Base-by-base conservation (phyloP, 306 rosid species). In the Lathyrus oleraceus region DNA sequence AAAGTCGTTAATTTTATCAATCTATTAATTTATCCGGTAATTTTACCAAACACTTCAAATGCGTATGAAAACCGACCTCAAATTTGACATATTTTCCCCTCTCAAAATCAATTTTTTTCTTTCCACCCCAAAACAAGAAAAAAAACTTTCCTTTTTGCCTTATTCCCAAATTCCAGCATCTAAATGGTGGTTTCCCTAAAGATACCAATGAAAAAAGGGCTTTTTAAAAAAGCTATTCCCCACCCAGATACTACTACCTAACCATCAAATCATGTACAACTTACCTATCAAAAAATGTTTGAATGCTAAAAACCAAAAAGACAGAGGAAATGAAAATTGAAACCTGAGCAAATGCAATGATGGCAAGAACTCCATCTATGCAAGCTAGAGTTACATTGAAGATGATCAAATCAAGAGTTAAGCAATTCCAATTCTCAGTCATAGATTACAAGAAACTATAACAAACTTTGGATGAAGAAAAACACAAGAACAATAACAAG, bases 331-430 rank as follows among this genome's bases (percentile, higher is more conserved):
- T 4, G 62, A 15, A 72, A 58, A 79, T 64, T 20, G 12, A 56
- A 44, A 88, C 95, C 95, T 86, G 95, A 43, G 74, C 60, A 78
- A 86, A 86, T 63, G 91, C 87, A 44, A 81, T 16, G 59, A 70
- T 16, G 36, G 91, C 84, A 39, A 86, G 80, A 71, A 86, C 4
- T 52, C 85, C 89, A 74, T 83, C 79, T 45, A 86, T 49, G 70
- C 19, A 71, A 67, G 91, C 91, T 25, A 86, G 65, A 80, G 73
- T 82, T n/a, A 58, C 73, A 75, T 84, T 77, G 73, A 86, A 67
- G 73, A 76, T 27, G 64, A 86, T 62, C 49, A 84, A 79, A 83
- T 88, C 86, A 45, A 56, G 4, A 23, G 79, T 63, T 56, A 81
- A 74, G 67, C 85, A 74, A 58, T 53, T 44, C 74, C 51, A 25